Evolutionary conservation across 257 asterid species (phyloP).

Genomic region (Euphrasia confusa): DNA sequence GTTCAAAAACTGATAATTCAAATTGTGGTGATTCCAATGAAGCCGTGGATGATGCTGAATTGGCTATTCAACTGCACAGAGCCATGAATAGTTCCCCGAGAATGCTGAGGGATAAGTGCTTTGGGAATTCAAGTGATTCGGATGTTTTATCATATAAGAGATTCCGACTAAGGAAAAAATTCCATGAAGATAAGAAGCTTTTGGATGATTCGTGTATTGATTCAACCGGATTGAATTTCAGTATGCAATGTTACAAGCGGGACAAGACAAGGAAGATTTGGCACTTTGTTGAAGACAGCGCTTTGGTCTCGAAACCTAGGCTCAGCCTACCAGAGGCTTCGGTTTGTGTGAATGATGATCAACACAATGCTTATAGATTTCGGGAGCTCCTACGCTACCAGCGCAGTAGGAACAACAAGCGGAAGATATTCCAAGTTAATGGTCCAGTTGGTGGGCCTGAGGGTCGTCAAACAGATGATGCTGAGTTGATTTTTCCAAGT

Average conservation of each 20-base stretch:
- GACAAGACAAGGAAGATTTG: slow-evolving; percentile 36
- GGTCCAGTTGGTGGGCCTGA: slow-evolving; percentile 25
- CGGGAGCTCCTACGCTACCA: slow-evolving; percentile 30
- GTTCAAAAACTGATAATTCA: slow-evolving; percentile 26
- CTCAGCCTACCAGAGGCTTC: slow-evolving; percentile 25
- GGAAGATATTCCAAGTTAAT: slow-evolving; percentile 33
- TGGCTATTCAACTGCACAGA: slow-evolving; percentile 60
- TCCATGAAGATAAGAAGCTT: slow-evolving; percentile 29
- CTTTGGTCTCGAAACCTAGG: slow-evolving; percentile 14
- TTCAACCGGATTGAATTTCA: slow-evolving; percentile 22
- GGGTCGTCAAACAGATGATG: slow-evolving; percentile 27
- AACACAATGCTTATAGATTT: slow-evolving; percentile 21
- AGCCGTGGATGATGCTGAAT: slow-evolving; percentile 41
- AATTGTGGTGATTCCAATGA: slow-evolving; percentile 24
- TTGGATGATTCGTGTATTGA: slow-evolving; percentile 24
- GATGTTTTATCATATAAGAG: slow-evolving; percentile 32
- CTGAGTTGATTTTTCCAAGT: slow-evolving; percentile 24
- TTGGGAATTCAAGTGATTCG: slow-evolving; percentile 22
- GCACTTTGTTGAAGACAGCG: slow-evolving; percentile 23
- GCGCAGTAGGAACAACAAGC: slow-evolving; percentile 34
- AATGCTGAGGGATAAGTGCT: slow-evolving; percentile 30
- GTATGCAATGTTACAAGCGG: slow-evolving; percentile 35
- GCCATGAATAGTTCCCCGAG: slow-evolving; percentile 57
- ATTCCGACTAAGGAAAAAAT: slow-evolving; percentile 26
- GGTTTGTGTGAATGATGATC: slow-evolving; percentile 9